phyloP scores from a whole-genome alignment of 1,284 basidiomycete genomes.

The Sporisorium scitamineum region DNA sequence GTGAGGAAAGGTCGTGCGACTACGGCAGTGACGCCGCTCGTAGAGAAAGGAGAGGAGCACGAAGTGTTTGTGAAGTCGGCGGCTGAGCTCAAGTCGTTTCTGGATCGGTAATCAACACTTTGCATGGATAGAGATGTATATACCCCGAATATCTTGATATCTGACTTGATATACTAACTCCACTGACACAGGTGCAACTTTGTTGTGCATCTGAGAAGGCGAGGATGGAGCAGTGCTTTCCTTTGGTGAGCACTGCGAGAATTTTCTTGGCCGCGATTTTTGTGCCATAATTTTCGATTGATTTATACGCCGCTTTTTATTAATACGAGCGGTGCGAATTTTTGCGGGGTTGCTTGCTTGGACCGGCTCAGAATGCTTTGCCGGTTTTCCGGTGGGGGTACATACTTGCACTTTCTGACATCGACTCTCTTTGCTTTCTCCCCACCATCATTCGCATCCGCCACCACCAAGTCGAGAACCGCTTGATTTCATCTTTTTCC shows the following conservation, averaged over 20 bases:
- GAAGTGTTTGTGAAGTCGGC: neutral
- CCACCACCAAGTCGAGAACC: no score
- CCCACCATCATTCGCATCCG: no score
- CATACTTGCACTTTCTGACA: no score
- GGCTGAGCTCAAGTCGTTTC: slow-evolving; percentile 10
- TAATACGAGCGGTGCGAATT: no score
- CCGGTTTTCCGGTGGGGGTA: no score
- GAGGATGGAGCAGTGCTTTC: neutral
- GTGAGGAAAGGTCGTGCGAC: slow-evolving; percentile 21
- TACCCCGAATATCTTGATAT: slow-evolving; percentile 9
- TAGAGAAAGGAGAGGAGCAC: neutral
- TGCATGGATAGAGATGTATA: neutral
- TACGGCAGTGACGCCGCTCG: slow-evolving; percentile 8
- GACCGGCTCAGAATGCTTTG: no score
- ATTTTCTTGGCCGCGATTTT: no score
- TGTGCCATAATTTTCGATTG: no score
- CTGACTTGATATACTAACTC: neutral
- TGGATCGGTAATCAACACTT: slow-evolving; percentile 4
- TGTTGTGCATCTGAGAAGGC: neutral
- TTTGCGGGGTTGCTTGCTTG: no score
- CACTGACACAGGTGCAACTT: neutral
- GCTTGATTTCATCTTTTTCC: neutral
- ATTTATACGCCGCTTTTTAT: no score
- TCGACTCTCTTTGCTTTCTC: no score
- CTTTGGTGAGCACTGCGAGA: neutral